A percentile compares a stretch with the other conserved stretches of the same genome.
These are phyloP conservation scores for Wickerhamomyces mucosus DNA, from an alignment of 805 yeast genomes.

Conservation along the genomic window DNA sequence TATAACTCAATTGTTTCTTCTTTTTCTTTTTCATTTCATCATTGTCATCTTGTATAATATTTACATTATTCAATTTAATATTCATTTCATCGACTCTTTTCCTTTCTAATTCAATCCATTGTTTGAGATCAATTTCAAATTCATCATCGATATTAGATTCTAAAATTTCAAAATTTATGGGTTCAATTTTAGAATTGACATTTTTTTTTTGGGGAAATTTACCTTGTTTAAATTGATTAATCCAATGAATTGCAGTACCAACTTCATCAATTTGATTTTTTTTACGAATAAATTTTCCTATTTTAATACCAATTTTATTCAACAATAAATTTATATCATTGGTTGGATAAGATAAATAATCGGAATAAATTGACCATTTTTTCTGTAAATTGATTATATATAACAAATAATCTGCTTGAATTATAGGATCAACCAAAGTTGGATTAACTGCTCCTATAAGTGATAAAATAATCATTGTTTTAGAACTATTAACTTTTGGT, in stretches of 20 bases:
- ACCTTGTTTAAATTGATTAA: conserved; percentile 53
- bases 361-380: conserved; percentile 22
- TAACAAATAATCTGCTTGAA: conserved; percentile 78
- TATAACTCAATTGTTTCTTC: conserved; percentile 9
- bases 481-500: conserved; percentile 57
- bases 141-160: conserved; percentile 8
- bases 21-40: conserved; percentile 9
- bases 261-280: conserved; percentile 37
- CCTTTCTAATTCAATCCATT: conserved; percentile 7
- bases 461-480: conserved; percentile 66
- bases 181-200: too few species aligned
- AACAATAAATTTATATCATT: conserved; percentile 57
- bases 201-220: too few species aligned
- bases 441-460: conserved; percentile 69
- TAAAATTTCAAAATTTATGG: conserved; percentile 17
- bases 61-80: conserved; percentile 6
- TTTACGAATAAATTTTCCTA: conserved; percentile 20
- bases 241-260: conserved; percentile 57
- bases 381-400: conserved; percentile 57
- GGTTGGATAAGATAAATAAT: conserved; percentile 52
- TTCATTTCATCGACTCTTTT: conserved; percentile 15
- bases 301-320: conserved; percentile 34
- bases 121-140: conserved; percentile 9
- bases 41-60: too few species aligned
- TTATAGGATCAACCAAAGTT: conserved; percentile 67